Conservation (phyloP, 1,284 basidiomycete species). For the Rhodotorula sp. region DNA sequence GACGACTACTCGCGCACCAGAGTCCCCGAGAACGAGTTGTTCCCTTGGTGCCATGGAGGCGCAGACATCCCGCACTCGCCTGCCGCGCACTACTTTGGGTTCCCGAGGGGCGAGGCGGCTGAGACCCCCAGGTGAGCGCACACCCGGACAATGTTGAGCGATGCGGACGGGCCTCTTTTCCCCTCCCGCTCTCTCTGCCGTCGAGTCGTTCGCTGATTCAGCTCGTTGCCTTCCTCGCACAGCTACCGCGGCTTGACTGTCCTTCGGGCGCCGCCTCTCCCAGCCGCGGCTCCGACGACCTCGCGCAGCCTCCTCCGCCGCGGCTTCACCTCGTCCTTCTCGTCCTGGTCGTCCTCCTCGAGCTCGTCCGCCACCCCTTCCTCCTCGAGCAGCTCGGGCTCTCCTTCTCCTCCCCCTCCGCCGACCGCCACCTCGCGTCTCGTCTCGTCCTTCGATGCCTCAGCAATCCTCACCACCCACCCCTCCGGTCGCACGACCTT, state of each 20-base stretch:
- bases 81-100: conserved; percentile 72
- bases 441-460: conserved; percentile 32
- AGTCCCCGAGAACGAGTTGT: conserved; percentile 70
- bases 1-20: conserved; percentile 63
- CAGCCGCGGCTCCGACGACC: background rate
- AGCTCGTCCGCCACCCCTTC: conserved; percentile 21
- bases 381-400: conserved; percentile 17
- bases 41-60: conserved; percentile 75
- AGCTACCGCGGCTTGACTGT: conserved; percentile 39
- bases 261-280: conserved; percentile 22
- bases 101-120: conserved; percentile 46
- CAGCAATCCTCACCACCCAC: conserved; percentile 50
- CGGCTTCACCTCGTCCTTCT: conserved; percentile 26
- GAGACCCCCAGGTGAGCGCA: conserved; percentile 38
- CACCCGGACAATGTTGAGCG: conserved; percentile 26
- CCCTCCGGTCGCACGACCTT: conserved; percentile 56
- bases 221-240: background rate
- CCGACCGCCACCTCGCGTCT: conserved; percentile 18
- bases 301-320: conserved; percentile 22
- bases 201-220: background rate
- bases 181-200: background rate
- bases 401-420: conserved; percentile 23
- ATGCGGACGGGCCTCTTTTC: background rate
- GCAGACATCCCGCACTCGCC: conserved; percentile 71
- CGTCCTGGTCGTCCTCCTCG: conserved; percentile 29